Base-by-base conservation (phyloP, 768 basidiomycete genomes). In the Suillus sp. region DNA sequence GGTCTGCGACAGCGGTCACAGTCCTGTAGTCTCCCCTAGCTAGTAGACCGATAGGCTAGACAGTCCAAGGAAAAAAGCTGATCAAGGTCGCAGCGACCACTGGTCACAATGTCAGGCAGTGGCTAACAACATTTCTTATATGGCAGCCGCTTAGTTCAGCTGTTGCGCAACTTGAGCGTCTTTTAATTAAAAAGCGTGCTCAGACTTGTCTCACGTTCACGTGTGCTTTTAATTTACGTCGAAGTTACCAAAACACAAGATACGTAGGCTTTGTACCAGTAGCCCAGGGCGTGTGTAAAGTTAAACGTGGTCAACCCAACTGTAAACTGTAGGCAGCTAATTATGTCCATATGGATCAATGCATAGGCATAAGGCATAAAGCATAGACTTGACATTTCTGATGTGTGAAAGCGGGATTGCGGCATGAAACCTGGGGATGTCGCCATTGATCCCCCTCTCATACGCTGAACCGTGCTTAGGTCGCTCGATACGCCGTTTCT, bases 401-500 rank as follows among this genome's bases (percentile, higher is more conserved):
- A 4, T 61, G 32, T n/a, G 22, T 32, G 51, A 34, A 53, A 53
- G n/a, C 51, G 51, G 20, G 34, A 10, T 32, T 13, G 10, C n/a
- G 61, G 58, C 53, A 42, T 42, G 61, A 42, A 62, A 32, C 64
- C 69, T 59, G 62, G 62, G 68, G 66, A 64, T 67, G 61, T 64
- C 48, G 53, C 62, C 55, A 65, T 40, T 10, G 61, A 65, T 70
- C 77, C 77, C 75, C 85, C 86, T 89, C 76, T 81, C 82, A 86
- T 80, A 80, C 85, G 78, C 80, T 76, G 75, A 86, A 81, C 86
- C 86, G 81, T 84, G 78, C 88, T 87, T 87, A 82, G 86, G 81
- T 78, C 83, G 83, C 82, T 85, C 86, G 86, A 83, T 86, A 84
- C 86, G 80, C 85, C 84, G 86, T 83, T 85, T 88, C 78, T 86